phyloP scores from a whole-genome alignment of 306 rosid genomes.

The Prunus mume region DNA sequence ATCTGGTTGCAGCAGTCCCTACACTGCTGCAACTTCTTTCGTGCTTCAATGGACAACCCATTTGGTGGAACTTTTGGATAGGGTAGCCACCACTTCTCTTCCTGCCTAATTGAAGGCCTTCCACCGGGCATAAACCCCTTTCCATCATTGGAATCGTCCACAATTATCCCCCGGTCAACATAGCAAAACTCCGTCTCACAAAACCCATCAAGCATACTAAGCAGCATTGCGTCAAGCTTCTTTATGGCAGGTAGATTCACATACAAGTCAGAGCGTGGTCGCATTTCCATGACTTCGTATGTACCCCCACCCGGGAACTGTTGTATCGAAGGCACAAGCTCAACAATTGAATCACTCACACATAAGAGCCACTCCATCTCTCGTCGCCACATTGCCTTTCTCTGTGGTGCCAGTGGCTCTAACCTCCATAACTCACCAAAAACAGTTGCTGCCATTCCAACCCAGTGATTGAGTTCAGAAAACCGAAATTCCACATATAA shows the following conservation, averaged over 20 bases:
- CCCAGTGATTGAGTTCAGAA: constrained; percentile 12
- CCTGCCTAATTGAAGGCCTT: constrained; percentile 89
- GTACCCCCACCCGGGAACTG: constrained; percentile 91
- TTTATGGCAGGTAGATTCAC: constrained; percentile 82
- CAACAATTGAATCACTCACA: constrained; percentile 86
- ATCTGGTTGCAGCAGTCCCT: constrained; percentile 89
- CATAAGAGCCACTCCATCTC: constrained; percentile 92
- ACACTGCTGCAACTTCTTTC: constrained; percentile 93
- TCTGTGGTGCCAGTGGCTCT: constrained; percentile 75
- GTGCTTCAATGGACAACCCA: constrained; percentile 63
- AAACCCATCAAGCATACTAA: constrained; percentile 84
- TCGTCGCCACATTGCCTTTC: constrained; percentile 83
- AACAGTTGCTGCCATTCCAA: constrained; percentile 66
- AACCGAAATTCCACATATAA: not conserved
- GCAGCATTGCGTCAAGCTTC: constrained; percentile 84
- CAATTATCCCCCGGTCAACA: constrained; percentile 63
- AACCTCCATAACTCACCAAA: constrained; percentile 94
- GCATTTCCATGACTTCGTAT: constrained; percentile 77
- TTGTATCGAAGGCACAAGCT: constrained; percentile 82
- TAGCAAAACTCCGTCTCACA: constrained; percentile 69
- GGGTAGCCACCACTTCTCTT: constrained; percentile 99
- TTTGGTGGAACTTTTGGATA: constrained; percentile 77
- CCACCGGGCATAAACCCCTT: constrained; percentile 43
- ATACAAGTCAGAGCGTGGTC: constrained; percentile 79
- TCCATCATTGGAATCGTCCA: constrained; percentile 62